Conservation (phyloP, 352 stramenopile species). For the Globisporangium splendens region DNA sequence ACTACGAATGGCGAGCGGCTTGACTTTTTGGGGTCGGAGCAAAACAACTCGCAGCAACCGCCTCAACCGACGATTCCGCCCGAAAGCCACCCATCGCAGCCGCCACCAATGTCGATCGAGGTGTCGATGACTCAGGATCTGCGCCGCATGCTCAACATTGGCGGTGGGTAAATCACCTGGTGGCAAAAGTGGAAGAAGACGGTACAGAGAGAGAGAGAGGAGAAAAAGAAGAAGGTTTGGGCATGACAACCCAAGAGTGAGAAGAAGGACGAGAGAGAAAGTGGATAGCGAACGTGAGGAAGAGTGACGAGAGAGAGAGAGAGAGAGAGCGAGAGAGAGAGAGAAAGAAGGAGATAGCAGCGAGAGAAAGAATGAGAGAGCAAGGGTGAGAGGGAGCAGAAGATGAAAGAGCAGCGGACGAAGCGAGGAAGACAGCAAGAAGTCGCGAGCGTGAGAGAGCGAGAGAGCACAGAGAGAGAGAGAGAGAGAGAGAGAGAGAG, state of each 20-base stretch:
- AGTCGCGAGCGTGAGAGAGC: neutral
- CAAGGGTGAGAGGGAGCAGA: too few species aligned
- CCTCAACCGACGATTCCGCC: conserved; percentile 34
- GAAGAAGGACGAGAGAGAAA: neutral
- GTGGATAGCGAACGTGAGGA: neutral
- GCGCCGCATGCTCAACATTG: conserved; percentile 79
- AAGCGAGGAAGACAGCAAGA: neutral
- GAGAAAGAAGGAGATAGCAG: too few species aligned
- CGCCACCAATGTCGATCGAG: conserved; percentile 43
- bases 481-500: neutral
- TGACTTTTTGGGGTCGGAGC: conserved; percentile 1
- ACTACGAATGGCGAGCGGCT: conserved; percentile 16
- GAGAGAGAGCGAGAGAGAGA: neutral
- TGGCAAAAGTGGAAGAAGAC: too few species aligned
- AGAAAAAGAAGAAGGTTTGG: neutral
- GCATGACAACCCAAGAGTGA: too few species aligned
- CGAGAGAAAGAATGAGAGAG: neutral
- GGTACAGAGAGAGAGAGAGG: neutral
- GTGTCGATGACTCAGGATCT: conserved; percentile 79
- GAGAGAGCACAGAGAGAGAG: neutral
- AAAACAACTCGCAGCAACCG: conserved; percentile 11
- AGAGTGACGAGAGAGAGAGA: neutral
- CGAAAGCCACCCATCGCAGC: conserved; percentile 2
- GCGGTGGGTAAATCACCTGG: conserved; percentile 23
- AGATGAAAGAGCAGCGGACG: neutral